phyloP scores from a whole-genome alignment of 805 yeast genomes.

The Candida incommunis region DNA sequence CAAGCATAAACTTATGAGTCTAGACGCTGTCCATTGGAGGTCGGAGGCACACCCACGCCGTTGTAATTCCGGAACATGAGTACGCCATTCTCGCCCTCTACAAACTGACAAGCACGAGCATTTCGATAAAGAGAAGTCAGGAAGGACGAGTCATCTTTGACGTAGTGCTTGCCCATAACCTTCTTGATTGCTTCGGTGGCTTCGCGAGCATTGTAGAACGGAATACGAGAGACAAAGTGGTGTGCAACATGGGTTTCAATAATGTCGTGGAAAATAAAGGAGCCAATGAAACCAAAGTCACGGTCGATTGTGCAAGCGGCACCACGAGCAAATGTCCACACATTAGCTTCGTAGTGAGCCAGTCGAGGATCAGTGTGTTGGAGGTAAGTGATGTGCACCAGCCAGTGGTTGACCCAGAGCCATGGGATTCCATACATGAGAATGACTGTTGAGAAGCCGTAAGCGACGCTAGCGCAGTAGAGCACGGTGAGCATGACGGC shows the following conservation, averaged over 20 bases:
- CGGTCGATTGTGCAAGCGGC: constrained; percentile 85
- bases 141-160: constrained; percentile 56
- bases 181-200: constrained; percentile 66
- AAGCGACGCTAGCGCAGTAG: constrained; percentile 44
- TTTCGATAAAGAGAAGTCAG: constrained; percentile 44
- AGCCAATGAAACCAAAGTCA: constrained; percentile 68
- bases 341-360: constrained; percentile 64
- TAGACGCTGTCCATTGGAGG: not conserved
- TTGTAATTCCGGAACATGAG: constrained; percentile 63
- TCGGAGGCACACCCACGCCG: constrained; percentile 33
- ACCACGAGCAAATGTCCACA: constrained; percentile 73
- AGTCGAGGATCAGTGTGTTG: constrained; percentile 71
- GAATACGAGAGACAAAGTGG: constrained; percentile 72
- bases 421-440: constrained; percentile 69
- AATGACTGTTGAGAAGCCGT: constrained; percentile 48
- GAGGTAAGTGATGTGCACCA: constrained; percentile 70
- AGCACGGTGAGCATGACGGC: constrained; percentile 35
- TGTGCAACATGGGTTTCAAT: constrained; percentile 85
- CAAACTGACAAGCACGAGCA: constrained; percentile 54
- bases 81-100: constrained; percentile 55
- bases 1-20: not conserved
- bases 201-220: constrained; percentile 66
- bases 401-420: constrained; percentile 77
- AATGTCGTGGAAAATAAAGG: constrained; percentile 71
- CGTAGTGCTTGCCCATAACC: constrained; percentile 77